Evolutionary conservation across 2,329 filamentous ascomycete genomes (phyloP).

Genomic region (Capronia americana): DNA sequence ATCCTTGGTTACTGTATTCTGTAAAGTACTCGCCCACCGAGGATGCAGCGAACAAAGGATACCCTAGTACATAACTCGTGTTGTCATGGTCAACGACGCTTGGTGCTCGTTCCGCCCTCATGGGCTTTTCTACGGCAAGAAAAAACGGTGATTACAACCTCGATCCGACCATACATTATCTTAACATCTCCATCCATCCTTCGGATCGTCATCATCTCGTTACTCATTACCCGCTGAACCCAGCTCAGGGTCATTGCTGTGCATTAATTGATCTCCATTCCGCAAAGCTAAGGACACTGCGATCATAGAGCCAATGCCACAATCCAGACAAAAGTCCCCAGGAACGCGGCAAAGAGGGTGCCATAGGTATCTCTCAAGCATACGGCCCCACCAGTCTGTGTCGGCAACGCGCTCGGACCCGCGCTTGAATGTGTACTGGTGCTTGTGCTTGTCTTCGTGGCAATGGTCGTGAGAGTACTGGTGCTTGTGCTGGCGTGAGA

Average conservation of each 20-base stretch:
- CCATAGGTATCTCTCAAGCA: not conserved
- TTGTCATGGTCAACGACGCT: not conserved
- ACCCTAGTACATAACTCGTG: not conserved
- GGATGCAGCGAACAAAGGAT: too few species aligned
- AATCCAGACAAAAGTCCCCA: constrained; percentile 2
- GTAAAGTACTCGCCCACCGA: too few species aligned
- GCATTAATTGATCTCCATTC: not conserved
- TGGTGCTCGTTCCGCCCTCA: too few species aligned
- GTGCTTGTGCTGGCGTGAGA: constrained; percentile 2
- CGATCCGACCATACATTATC: not conserved
- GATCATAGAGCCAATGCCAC: not conserved
- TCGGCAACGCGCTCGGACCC: not conserved
- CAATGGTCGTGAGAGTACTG: not conserved
- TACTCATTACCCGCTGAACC: not conserved
- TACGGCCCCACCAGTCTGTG: not conserved
- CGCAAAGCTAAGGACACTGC: not conserved
- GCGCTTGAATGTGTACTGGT: not conserved
- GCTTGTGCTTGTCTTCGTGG: constrained; percentile 10
- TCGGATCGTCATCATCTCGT: not conserved
- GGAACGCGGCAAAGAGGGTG: not conserved
- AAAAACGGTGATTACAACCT: not conserved
- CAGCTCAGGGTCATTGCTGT: not conserved
- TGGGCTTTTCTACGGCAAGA: too few species aligned
- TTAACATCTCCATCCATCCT: not conserved
- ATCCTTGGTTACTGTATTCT: too few species aligned